These are phyloP conservation scores for Populus deltoides DNA, from an alignment of 345 rosid genomes.

Conservation along the genomic window DNA sequence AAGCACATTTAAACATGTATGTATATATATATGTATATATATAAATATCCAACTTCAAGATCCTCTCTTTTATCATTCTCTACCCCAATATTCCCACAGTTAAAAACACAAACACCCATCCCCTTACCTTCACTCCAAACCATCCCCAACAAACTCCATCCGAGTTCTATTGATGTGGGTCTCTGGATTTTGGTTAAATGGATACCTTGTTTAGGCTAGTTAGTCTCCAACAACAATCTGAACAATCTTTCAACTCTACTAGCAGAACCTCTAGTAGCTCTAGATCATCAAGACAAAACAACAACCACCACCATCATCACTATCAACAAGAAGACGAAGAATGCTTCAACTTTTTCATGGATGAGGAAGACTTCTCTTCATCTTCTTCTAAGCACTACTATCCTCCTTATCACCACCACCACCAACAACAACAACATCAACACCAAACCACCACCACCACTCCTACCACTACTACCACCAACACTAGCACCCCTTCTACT, in stretches of 20 bases:
- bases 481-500: slow-evolving; percentile 25
- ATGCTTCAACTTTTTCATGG: slow-evolving; percentile 99
- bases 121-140: background rate
- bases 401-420: slow-evolving; percentile 40
- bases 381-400: slow-evolving; percentile 69
- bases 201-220: slow-evolving; percentile 94
- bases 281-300: slow-evolving; percentile 64
- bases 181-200: slow-evolving; percentile 47
- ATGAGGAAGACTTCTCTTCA: slow-evolving; percentile 98
- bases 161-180: slow-evolving; percentile 50
- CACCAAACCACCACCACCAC: slow-evolving; percentile 35
- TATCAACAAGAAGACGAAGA: slow-evolving; percentile 65
- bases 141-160: background rate
- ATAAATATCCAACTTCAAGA: slow-evolving; percentile 21
- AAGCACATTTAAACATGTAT: background rate
- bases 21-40: background rate
- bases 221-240: slow-evolving; percentile 68
- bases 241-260: slow-evolving; percentile 72
- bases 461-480: slow-evolving; percentile 29
- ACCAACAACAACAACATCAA: slow-evolving; percentile 6
- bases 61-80: slow-evolving; percentile 31
- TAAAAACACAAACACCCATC: slow-evolving; percentile 32
- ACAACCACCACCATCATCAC: slow-evolving; percentile 36
- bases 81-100: slow-evolving; percentile 19
- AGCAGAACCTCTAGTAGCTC: slow-evolving; percentile 84